These are phyloP conservation scores for Neoboletus brunneissimus DNA, from an alignment of 768 basidiomycete species.

Conservation along the genomic window DNA sequence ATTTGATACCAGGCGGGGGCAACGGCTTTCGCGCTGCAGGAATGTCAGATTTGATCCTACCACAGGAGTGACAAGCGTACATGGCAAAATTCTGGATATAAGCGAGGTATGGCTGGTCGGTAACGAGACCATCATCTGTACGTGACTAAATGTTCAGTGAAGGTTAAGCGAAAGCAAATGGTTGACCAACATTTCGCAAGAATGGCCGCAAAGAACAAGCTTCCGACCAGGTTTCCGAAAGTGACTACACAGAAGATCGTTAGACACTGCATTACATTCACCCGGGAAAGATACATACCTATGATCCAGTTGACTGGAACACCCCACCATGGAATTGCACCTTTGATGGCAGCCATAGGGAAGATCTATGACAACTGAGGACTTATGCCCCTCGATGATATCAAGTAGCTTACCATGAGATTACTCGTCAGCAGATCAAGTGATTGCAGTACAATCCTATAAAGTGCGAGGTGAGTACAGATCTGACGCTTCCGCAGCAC, in stretches of 20 bases:
- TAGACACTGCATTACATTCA: not conserved
- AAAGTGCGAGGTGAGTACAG: not conserved
- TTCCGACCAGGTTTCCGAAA: slow-evolving; percentile 68
- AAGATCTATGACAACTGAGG: slow-evolving; percentile 45
- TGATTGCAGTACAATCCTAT: slow-evolving; percentile 70
- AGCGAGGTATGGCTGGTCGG: slow-evolving; percentile 52
- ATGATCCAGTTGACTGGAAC: slow-evolving; percentile 66
- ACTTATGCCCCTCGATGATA: not conserved
- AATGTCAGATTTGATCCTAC: slow-evolving; percentile 1
- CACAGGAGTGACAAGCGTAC: slow-evolving; percentile 37
- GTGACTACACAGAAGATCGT: slow-evolving; percentile 43
- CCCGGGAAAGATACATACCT: slow-evolving; percentile 39
- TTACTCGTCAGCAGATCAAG: slow-evolving; percentile 73
- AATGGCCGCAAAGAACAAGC: slow-evolving; percentile 66
- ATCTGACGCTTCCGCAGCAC: not conserved
- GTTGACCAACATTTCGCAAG: slow-evolving; percentile 56
- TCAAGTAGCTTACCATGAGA: slow-evolving; percentile 54
- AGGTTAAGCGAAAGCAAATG: not conserved
- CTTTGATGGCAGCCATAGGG: slow-evolving; percentile 63
- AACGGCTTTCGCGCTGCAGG: slow-evolving; percentile 53
- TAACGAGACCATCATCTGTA: slow-evolving; percentile 59
- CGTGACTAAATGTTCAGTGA: not conserved
- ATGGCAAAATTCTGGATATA: slow-evolving; percentile 55
- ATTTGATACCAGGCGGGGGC: slow-evolving; percentile 72
- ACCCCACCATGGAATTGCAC: slow-evolving; percentile 68